Evolutionary conservation across 2,329 filamentous ascomycete genomes (phyloP), one percentile per base, ranked within the genome.

Genomic region (Cytospora piceicola): DNA sequence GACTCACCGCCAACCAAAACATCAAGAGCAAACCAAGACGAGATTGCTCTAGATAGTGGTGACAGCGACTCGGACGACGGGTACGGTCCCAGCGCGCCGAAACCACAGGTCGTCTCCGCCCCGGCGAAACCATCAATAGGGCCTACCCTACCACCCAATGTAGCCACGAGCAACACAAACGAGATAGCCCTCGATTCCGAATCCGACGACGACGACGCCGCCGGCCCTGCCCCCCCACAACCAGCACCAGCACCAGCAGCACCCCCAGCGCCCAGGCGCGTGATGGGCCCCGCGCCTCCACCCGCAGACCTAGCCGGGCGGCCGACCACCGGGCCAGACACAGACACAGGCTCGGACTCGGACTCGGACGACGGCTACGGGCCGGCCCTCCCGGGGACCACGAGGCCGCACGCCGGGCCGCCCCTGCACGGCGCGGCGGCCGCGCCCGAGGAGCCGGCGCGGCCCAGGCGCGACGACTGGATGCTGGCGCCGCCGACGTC

Each of bases 381-480:
- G 1, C 87, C 87, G 15, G 80, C 86, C 20, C 83, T 87, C 4
- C 85, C 87, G 2, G 78, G 80, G 11, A 76, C 82, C 9, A 73
- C 75, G 7, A 65, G 71, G 66, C 70, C 68, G 7, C 62, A 75
- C 29, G 84, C 83, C 58, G 81, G 78, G 58, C 75, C 77, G 24
- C 73, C 75, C 30, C 75, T 77, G 57, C 75, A 77, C 68, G 71
- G 30, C 3, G 24, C 75, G 30, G 83, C 82, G 57, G 81, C 81
- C 7, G 84, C 73, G 54, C 70, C 74, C 61, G 73, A 71, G 9
- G 71, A 70, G 17, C 69, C 80, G 46, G 71, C 76, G 22, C 83
- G 85, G 58, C 82, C 84, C 6, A 85, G 90, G 74, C 89, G 94
- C 72, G 94, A 96, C 79, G 89, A 92, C 72, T 94, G 91, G 91